phyloP scores from a whole-genome alignment of 257 asterid species.

The Perilla frutescens region DNA sequence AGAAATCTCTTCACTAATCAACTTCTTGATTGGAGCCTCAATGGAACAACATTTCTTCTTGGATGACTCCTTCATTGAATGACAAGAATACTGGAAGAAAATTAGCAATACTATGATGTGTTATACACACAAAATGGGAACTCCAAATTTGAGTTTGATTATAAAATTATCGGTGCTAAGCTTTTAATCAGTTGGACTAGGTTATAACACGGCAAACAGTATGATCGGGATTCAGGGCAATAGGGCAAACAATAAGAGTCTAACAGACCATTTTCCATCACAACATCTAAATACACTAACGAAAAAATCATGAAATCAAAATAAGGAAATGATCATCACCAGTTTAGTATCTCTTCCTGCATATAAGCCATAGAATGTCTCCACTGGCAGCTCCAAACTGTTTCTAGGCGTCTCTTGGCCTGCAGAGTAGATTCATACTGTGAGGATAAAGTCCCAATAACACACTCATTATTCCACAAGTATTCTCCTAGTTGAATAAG shows the following conservation, averaged over 20 bases:
- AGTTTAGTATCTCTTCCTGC: constrained; percentile 51
- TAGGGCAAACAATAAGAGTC: constrained; percentile 13
- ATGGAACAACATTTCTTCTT: constrained; percentile 44
- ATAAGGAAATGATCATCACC: constrained; percentile 45
- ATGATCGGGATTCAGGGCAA: background rate
- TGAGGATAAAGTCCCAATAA: constrained; percentile 8
- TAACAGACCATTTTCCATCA: constrained; percentile 12
- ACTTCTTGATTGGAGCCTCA: constrained; percentile 80
- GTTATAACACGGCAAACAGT: background rate
- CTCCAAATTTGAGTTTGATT: background rate
- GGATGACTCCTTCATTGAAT: constrained; percentile 45
- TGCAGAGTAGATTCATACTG: constrained; percentile 33
- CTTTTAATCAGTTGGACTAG: constrained; percentile 11
- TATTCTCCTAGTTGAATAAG: background rate
- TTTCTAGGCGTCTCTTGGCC: constrained; percentile 80
- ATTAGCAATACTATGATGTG: constrained; percentile 21
- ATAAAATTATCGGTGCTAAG: background rate
- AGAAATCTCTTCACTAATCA: constrained; percentile 68
- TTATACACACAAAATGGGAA: constrained; percentile 16
- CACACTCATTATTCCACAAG: background rate
- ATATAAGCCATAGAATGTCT: constrained; percentile 49
- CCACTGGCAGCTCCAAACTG: constrained; percentile 67
- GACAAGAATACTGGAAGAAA: constrained; percentile 54
- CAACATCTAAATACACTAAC: constrained; percentile 9
- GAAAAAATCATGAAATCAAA: constrained; percentile 21